These are phyloP conservation scores for Tetracladium maxilliforme DNA, from an alignment of 2,329 filamentous ascomycete species.

Conservation along the genomic window DNA sequence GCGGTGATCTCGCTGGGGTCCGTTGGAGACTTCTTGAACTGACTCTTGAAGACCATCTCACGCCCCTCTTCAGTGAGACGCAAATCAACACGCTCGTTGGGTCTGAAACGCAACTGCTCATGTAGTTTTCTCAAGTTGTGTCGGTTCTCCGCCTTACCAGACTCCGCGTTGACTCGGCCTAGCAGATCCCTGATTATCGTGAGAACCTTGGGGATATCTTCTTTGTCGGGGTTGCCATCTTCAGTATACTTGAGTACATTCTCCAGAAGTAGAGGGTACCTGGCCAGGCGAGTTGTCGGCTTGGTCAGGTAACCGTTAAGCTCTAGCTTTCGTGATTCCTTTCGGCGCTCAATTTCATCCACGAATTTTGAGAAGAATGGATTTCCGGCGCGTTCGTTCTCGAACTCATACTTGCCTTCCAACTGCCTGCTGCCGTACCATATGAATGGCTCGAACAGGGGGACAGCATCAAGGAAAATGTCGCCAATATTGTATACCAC, in stretches of 20 bases:
- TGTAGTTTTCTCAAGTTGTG: constrained; percentile 91
- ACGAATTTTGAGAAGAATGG: constrained; percentile 79
- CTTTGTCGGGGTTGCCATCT: constrained; percentile 76
- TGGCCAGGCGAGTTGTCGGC: constrained; percentile 83
- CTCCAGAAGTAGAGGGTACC: constrained; percentile 85
- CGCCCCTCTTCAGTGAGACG: constrained; percentile 89
- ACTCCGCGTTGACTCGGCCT: constrained; percentile 81
- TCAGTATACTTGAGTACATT: constrained; percentile 86
- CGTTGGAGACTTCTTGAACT: constrained; percentile 81
- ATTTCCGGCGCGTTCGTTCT: constrained; percentile 85
- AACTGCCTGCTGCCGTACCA: constrained; percentile 91
- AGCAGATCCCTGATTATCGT: constrained; percentile 76
- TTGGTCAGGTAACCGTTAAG: constrained; percentile 97
- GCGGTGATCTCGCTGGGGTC: constrained; percentile 84
- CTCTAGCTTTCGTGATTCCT: constrained; percentile 92
- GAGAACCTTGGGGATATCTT: constrained; percentile 84
- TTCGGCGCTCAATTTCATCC: constrained; percentile 88
- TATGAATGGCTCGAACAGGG: constrained; percentile 91
- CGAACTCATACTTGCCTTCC: constrained; percentile 95
- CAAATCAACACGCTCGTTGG: constrained; percentile 81
- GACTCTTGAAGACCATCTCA: constrained; percentile 87
- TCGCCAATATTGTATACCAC: constrained; percentile 86
- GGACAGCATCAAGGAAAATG: constrained; percentile 84
- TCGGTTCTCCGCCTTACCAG: constrained; percentile 92
- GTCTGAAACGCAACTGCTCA: constrained; percentile 78